Conservation (phyloP, 805 yeast species). For the Pichia phayaonensis region DNA sequence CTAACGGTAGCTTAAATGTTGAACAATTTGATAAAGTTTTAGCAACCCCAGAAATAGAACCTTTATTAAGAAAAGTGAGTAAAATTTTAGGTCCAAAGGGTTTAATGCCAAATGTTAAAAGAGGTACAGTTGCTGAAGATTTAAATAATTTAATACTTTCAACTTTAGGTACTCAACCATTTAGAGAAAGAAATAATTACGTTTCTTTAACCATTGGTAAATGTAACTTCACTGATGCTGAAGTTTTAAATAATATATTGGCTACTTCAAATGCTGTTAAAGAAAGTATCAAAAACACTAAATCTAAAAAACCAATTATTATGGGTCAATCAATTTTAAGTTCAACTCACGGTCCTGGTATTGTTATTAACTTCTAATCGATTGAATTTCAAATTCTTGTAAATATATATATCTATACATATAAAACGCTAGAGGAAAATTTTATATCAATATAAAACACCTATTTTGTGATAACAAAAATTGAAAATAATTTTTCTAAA, state of each 20-base stretch:
- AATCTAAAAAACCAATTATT: conserved; percentile 58
- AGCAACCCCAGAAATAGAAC: conserved; percentile 76
- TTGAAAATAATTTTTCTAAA: too few species aligned
- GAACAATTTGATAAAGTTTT: conserved; percentile 58
- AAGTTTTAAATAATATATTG: conserved; percentile 61
- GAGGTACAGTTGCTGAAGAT: conserved; percentile 77
- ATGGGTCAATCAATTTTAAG: conserved; percentile 63
- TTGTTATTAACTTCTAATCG: conserved; percentile 47
- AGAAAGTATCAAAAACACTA: conserved; percentile 44
- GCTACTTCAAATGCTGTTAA: conserved; percentile 59
- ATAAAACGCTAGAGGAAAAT: not conserved
- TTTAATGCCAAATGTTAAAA: conserved; percentile 78
- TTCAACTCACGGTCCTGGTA: conserved; percentile 74
- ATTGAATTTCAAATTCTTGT: not conserved
- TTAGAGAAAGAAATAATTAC: conserved; percentile 61
- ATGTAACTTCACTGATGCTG: conserved; percentile 68
- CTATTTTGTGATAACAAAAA: not conserved
- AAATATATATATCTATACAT: not conserved
- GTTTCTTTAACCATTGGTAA: conserved; percentile 68
- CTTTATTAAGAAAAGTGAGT: conserved; percentile 61
- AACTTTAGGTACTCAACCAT: conserved; percentile 63
- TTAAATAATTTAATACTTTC: conserved; percentile 43
- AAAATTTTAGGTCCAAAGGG: conserved; percentile 82
- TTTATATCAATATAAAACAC: not conserved
- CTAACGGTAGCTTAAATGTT: conserved; percentile 38